phyloP scores from a whole-genome alignment of 345 rosid genomes.

The Erodium maritimum region DNA sequence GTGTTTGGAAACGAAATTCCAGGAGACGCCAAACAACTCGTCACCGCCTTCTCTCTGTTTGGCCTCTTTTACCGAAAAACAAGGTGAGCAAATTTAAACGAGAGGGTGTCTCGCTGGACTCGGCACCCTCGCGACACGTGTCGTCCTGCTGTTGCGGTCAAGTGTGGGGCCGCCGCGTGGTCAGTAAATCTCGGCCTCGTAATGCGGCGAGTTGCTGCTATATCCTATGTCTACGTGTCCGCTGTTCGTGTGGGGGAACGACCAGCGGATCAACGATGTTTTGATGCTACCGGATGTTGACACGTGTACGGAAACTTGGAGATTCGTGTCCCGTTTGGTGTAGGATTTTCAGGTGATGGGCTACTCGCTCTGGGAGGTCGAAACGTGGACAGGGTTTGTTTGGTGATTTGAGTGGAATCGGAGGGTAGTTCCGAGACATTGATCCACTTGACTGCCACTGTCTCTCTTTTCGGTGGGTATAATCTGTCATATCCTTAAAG shows the following conservation, averaged over 20 bases:
- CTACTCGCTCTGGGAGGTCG: too few relatives aligned
- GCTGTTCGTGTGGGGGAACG: constrained; percentile 19
- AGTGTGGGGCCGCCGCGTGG: neutral
- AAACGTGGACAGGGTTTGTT: too few relatives aligned
- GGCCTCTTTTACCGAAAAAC: neutral
- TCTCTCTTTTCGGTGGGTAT: too few relatives aligned
- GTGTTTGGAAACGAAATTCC: too few relatives aligned
- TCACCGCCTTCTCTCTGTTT: constrained; percentile 6
- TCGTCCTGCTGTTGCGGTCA: neutral
- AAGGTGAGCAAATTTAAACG: neutral
- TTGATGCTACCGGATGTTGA: neutral
- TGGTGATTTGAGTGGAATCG: neutral
- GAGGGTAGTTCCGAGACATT: constrained; percentile 18
- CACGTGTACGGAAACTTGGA: neutral
- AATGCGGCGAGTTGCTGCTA: neutral
- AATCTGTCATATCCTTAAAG: too few relatives aligned
- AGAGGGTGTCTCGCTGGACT: too few relatives aligned
- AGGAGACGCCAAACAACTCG: constrained; percentile 5
- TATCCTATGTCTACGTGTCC: neutral
- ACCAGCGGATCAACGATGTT: constrained; percentile 19
- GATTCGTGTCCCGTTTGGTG: neutral
- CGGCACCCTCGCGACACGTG: neutral
- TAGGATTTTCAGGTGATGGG: constrained; percentile 14
- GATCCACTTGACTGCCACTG: constrained; percentile 7
- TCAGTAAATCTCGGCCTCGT: constrained; percentile 2